Evolutionary conservation across 768 basidiomycete genomes (phyloP).

Genomic region (Trametes punicea): DNA sequence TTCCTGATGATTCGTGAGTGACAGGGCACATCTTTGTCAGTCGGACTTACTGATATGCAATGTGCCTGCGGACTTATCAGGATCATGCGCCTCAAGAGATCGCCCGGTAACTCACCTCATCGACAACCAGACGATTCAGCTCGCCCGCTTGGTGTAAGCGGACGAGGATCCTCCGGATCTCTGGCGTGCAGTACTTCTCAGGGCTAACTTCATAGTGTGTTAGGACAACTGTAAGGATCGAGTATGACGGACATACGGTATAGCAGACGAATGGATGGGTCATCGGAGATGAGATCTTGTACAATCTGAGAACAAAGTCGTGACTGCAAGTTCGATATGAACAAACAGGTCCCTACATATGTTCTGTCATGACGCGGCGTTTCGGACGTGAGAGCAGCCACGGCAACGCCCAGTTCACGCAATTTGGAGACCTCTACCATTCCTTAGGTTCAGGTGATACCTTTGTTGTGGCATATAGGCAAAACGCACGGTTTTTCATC

Average conservation of each 20-base stretch:
- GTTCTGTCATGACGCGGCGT: conserved; percentile 50
- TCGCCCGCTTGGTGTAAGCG: conserved; percentile 50
- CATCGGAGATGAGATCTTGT: conserved; percentile 55
- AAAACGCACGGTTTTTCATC: conserved; percentile 76
- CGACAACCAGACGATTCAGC: conserved; percentile 73
- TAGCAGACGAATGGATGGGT: conserved; percentile 57
- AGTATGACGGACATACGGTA: conserved; percentile 52
- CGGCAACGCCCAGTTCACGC: conserved; percentile 50
- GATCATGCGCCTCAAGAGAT: background rate
- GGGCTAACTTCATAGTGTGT: conserved; percentile 56
- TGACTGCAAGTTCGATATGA: background rate
- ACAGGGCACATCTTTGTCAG: background rate
- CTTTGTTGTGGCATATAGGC: background rate
- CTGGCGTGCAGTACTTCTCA: conserved; percentile 58
- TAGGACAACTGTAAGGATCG: background rate
- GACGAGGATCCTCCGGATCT: conserved; percentile 51
- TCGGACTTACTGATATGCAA: conserved; percentile 67
- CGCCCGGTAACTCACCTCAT: conserved; percentile 51
- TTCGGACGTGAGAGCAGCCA: conserved; percentile 66
- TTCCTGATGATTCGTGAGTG: conserved; percentile 46
- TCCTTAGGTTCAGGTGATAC: background rate
- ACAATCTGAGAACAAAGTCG: conserved; percentile 46
- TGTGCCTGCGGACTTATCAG: conserved; percentile 51
- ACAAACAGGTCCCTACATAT: conserved; percentile 37
- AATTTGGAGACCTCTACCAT: conserved; percentile 61